phyloP scores from a whole-genome alignment of 2,329 filamentous ascomycete species.

The Cladosporium sp. region DNA sequence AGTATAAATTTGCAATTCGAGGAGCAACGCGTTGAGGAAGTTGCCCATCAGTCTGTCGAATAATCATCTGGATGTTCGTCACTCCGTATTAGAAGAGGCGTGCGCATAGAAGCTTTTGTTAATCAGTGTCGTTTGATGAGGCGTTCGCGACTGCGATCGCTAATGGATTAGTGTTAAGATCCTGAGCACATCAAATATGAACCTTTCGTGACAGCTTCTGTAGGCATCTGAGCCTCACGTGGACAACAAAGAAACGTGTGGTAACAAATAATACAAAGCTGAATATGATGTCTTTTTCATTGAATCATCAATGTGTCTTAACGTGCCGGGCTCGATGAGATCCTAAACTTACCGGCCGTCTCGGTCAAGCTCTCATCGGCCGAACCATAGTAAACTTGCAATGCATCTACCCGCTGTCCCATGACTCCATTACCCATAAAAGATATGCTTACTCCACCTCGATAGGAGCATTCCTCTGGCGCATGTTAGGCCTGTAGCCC shows the following conservation, averaged over 20 bases:
- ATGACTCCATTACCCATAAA: conserved; percentile 12
- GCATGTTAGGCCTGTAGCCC: conserved; percentile 25
- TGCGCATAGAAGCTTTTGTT: too few species aligned
- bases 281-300: conserved; percentile 14
- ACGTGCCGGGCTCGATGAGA: conserved; percentile 9
- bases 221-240: too few species aligned
- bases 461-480: conserved; percentile 24
- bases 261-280: conserved; percentile 12
- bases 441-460: conserved; percentile 24
- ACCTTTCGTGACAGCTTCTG: too few species aligned
- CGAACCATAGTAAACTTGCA: conserved; percentile 10
- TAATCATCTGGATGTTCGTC: too few species aligned
- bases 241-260: not conserved
- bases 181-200: too few species aligned
- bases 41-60: too few species aligned
- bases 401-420: conserved; percentile 13
- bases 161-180: too few species aligned
- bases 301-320: conserved; percentile 14
- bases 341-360: conserved; percentile 6
- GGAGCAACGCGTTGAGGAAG: too few species aligned
- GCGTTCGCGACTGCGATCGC: too few species aligned
- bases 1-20: too few species aligned
- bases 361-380: conserved; percentile 7
- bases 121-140: too few species aligned
- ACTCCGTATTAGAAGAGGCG: too few species aligned